phyloP scores from a whole-genome alignment of 192 early-diverging fungal genomes.

The Backusella liffmaniae region DNA sequence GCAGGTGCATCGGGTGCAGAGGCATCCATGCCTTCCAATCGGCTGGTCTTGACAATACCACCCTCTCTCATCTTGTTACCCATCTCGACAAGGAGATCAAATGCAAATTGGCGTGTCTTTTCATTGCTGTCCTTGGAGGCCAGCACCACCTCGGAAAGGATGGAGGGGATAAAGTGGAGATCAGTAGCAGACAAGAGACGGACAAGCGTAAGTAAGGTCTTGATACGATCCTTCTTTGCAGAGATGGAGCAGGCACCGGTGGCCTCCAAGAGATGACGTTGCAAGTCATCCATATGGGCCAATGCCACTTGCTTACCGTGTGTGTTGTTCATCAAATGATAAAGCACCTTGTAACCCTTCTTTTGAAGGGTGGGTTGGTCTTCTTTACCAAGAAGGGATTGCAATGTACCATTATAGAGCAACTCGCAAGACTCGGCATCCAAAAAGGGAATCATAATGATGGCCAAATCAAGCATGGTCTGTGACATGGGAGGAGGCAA shows the following conservation, averaged over 20 bases:
- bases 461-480: constrained; percentile 86
- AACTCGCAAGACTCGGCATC: constrained; percentile 61
- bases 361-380: constrained; percentile 83
- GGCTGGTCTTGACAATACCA: constrained; percentile 44
- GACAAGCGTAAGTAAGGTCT: constrained; percentile 64
- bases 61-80: constrained; percentile 85
- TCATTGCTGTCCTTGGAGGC: constrained; percentile 93
- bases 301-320: constrained; percentile 45
- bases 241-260: constrained; percentile 61
- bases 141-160: constrained; percentile 90
- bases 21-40: constrained; percentile 35
- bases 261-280: constrained; percentile 68
- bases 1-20: constrained; percentile 47
- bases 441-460: constrained; percentile 72
- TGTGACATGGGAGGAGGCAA: constrained; percentile 71
- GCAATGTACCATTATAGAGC: constrained; percentile 55
- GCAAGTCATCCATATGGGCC: constrained; percentile 58
- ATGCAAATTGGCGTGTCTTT: constrained; percentile 78
- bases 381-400: constrained; percentile 56
- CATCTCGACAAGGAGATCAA: constrained; percentile 86
- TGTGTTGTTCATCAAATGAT: constrained; percentile 50
- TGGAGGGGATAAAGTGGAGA: constrained; percentile 83
- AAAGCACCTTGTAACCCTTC: constrained; percentile 91
- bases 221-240: constrained; percentile 82
- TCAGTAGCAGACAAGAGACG: constrained; percentile 60